phyloP scores from a whole-genome alignment of 148 eudicot species.

The Dysphania ambrosioides region DNA sequence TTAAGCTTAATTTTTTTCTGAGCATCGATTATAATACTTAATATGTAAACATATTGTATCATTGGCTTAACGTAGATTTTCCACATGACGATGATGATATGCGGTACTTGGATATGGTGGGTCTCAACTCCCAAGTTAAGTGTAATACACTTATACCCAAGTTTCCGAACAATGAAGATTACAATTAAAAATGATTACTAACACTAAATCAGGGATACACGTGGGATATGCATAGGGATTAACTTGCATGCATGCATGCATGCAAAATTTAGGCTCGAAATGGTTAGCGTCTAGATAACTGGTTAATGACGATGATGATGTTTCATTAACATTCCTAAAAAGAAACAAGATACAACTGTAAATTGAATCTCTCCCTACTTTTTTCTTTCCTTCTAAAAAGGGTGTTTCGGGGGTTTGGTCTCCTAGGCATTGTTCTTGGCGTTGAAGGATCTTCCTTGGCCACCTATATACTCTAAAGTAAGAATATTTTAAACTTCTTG shows the following conservation, averaged over 20 bases:
- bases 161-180: background rate
- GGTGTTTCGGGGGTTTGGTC: constrained; percentile 36
- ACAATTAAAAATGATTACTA: background rate
- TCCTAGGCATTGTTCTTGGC: constrained; percentile 41
- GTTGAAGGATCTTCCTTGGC: constrained; percentile 44
- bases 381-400: constrained; percentile 30
- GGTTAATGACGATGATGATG: constrained; percentile 33
- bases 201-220: constrained; percentile 43
- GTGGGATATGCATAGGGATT: constrained; percentile 38
- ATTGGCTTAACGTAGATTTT: no score
- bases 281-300: constrained; percentile 10
- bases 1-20: no score
- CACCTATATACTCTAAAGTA: constrained; percentile 39
- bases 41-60: no score
- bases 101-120: constrained; percentile 40
- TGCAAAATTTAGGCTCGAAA: constrained; percentile 13
- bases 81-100: background rate
- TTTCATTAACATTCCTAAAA: constrained; percentile 50
- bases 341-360: constrained; percentile 54
- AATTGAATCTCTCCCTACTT: constrained; percentile 26
- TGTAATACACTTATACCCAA: background rate
- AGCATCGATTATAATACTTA: no score
- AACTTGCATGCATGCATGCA: constrained; percentile 55
- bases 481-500: constrained; percentile 2
- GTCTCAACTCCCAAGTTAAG: constrained; percentile 16